Base-by-base conservation (phyloP, 768 basidiomycete genomes). In the Kwoniella bestiolae region DNA sequence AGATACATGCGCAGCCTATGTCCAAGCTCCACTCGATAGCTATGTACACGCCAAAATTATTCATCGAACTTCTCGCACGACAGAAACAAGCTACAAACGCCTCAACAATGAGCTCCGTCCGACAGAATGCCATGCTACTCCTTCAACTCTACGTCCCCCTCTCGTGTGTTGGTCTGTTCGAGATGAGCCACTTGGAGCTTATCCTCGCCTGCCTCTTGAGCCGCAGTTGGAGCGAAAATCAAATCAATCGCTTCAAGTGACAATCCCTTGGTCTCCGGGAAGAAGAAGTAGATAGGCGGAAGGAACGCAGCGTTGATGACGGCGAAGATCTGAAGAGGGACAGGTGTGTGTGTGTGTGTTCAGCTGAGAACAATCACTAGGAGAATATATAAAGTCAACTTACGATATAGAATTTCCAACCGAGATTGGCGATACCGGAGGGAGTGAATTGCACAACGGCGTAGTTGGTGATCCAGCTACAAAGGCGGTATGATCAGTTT, bases 231-330 rank as follows among this genome's bases (percentile, higher is more conserved):
- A 32, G 41, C 53, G 59, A 64, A 68, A 34, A 64, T 60, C 28
- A 61, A 18, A 14, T 72, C 69, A 25, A 73, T 41, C 49, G 65
- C 64, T 49, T 73, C 72, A 49, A 76, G 65, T 14, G 69, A 65
- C 1, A 71, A 25, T 21, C 72, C 70, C 49, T 68, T 71, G n/a
- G 74, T 72, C 60, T 74, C 73, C 11, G 70, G 70, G 45, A 46
- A 69, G 63, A 61, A 73, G 65, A 74, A 66, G 65, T 68, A 71
- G 58, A 73, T 67, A 41, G 56, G 46, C 28, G 68, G 68, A 12
- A 70, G 56, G 68, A 73, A 73, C 34, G 61, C 34, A 18, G 63
- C 46, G 56, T 72, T 72, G 60, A 72, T 65, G 51, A 67, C 51
- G 31, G 66, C 65, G 50, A 72, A 72, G 35, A 69, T 63, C 65